Percentiles rank a stretch among this genome's conserved stretches.
Evolutionary conservation across 2,329 filamentous ascomycete species (phyloP).

Genomic region (Tolypocladium ovalisporum): DNA sequence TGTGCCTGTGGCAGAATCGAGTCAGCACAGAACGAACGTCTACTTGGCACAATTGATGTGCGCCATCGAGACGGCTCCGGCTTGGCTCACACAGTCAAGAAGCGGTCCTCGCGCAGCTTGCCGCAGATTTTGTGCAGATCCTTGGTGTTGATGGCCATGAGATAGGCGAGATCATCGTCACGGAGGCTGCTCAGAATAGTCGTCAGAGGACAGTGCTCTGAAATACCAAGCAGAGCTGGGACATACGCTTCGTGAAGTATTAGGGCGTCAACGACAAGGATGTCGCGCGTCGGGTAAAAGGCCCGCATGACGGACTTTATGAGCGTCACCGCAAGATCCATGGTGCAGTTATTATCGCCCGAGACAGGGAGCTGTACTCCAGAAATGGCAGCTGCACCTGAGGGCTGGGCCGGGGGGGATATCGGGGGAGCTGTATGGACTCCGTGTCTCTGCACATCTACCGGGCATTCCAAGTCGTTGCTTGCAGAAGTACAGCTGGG

Average conservation of each 20-base stretch:
- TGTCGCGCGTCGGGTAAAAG: slow-evolving; percentile 78
- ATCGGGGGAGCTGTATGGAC: no score
- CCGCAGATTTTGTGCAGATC: slow-evolving; percentile 84
- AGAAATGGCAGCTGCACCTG: background rate
- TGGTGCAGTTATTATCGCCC: slow-evolving; percentile 10
- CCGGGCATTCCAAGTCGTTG: no score
- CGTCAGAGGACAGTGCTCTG: background rate
- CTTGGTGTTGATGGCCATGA: slow-evolving; percentile 85
- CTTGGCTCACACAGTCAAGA: slow-evolving; percentile 62
- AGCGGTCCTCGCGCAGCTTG: slow-evolving; percentile 73
- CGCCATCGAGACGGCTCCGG: background rate
- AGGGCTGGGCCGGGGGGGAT: background rate
- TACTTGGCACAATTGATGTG: background rate
- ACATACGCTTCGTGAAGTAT: slow-evolving; percentile 70
- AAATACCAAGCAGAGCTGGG: background rate
- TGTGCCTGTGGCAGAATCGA: slow-evolving; percentile 39
- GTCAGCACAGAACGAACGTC: slow-evolving; percentile 29
- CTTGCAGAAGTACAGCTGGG: no score
- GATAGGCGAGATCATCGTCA: slow-evolving; percentile 76
- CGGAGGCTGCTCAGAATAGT: slow-evolving; percentile 63
- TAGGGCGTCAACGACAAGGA: slow-evolving; percentile 77
- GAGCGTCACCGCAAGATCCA: slow-evolving; percentile 58
- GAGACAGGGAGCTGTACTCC: background rate
- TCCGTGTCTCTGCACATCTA: no score
- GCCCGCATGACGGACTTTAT: slow-evolving; percentile 78